These are phyloP conservation scores for Nymphaea thermarum DNA, from an alignment of 164 flowering plant genomes.

Conservation along the genomic window DNA sequence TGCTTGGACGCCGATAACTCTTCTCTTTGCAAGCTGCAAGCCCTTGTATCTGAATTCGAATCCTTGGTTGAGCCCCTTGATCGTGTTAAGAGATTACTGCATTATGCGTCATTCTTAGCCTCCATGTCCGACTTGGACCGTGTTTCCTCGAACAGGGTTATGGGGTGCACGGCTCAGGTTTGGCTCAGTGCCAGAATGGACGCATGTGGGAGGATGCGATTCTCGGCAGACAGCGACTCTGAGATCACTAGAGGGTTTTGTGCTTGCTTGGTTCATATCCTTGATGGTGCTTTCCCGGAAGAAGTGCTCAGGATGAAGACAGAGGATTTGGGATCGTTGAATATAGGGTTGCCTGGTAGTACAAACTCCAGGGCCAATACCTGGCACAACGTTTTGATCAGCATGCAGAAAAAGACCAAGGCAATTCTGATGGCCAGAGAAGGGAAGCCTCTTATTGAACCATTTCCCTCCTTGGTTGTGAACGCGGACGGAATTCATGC, in stretches of 20 bases:
- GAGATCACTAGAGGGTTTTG: constrained; percentile 77
- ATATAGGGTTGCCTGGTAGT: constrained; percentile 41
- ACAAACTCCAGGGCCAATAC: constrained; percentile 63
- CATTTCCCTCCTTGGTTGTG: constrained; percentile 72
- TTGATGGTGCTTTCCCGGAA: constrained; percentile 61
- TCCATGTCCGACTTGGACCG: constrained; percentile 28
- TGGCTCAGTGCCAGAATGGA: constrained; percentile 60
- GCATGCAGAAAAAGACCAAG: constrained; percentile 80
- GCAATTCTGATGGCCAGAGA: constrained; percentile 45
- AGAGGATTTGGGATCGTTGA: constrained; percentile 56
- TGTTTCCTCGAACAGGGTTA: constrained; percentile 45
- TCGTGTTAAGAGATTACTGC: constrained; percentile 59
- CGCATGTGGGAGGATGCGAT: constrained; percentile 39
- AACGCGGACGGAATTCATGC: constrained; percentile 43
- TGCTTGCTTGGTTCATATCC: constrained; percentile 47
- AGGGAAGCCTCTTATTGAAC: constrained; percentile 44
- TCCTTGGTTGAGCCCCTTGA: constrained; percentile 54
- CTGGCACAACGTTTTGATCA: constrained; percentile 81
- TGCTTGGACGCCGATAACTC: constrained; percentile 6
- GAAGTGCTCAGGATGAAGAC: constrained; percentile 60
- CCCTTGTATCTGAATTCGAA: constrained; percentile 43
- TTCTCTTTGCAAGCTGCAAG: constrained; percentile 21
- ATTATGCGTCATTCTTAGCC: constrained; percentile 43
- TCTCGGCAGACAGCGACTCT: constrained; percentile 77
- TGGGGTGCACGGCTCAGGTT: constrained; percentile 89